A percentile compares a stretch with the other conserved stretches of the same genome.
Evolutionary conservation across 768 basidiomycete species (phyloP).

Genomic region (Suillus weaverae): DNA sequence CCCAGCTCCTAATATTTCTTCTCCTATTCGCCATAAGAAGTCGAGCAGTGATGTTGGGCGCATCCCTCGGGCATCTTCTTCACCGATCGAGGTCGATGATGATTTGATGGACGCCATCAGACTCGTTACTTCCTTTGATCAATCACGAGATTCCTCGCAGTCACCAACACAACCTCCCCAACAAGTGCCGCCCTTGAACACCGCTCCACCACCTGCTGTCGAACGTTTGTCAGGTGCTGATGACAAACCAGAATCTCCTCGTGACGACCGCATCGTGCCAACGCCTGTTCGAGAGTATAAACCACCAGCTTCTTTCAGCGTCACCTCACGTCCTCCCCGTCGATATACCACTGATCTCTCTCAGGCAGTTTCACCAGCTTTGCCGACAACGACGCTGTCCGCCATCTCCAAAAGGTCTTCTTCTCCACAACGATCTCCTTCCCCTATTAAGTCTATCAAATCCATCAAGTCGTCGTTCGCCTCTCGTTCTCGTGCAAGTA

Average conservation of each 20-base stretch:
- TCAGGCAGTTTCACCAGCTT: slow-evolving; percentile 8
- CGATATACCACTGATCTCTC: slow-evolving; percentile 28
- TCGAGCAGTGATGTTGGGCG: slow-evolving; percentile 18
- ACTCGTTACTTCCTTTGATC: slow-evolving; percentile 29
- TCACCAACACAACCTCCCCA: slow-evolving; percentile 9
- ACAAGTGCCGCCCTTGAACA: not conserved
- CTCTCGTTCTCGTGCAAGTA: slow-evolving; percentile 16
- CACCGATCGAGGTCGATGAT: slow-evolving; percentile 22
- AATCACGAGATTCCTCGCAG: slow-evolving; percentile 15
- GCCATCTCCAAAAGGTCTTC: slow-evolving; percentile 5
- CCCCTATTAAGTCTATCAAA: slow-evolving; percentile 15
- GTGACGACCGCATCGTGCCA: slow-evolving; percentile 38
- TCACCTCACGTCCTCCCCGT: slow-evolving; percentile 57
- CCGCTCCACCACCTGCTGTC: not conserved
- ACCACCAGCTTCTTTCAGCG: slow-evolving; percentile 59
- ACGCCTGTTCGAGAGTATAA: slow-evolving; percentile 59
- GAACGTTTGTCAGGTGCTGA: not conserved
- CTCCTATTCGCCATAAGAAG: slow-evolving; percentile 17
- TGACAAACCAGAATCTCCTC: slow-evolving; percentile 7
- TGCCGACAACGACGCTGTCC: not conserved
- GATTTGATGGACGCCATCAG: slow-evolving; percentile 33
- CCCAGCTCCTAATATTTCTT: not conserved
- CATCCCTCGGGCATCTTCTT: slow-evolving; percentile 1
- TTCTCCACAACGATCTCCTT: slow-evolving; percentile 7
- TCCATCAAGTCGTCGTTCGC: slow-evolving; percentile 14